These are phyloP conservation scores for Irpex sp. DNA, from an alignment of 1,284 basidiomycete genomes.

Conservation along the genomic window DNA sequence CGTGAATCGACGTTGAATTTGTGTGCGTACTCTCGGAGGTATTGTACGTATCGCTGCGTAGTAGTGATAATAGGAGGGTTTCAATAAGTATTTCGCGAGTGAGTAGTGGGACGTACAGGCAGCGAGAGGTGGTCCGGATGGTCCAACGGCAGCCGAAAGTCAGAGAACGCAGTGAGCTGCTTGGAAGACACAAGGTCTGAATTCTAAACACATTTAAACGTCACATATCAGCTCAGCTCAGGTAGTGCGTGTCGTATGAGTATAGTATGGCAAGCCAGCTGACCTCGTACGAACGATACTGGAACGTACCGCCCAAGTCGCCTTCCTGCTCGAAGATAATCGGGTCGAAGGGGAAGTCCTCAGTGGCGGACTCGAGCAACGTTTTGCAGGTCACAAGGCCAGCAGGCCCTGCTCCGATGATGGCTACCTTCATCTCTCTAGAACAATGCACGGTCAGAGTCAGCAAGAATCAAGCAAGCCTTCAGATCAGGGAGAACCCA, in stretches of 20 bases:
- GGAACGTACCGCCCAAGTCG: constrained; percentile 64
- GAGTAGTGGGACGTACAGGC: constrained; percentile 22
- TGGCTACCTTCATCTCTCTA: constrained; percentile 19
- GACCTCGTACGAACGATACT: constrained; percentile 40
- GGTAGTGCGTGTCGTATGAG: constrained; percentile 7
- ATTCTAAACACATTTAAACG: constrained; percentile 34
- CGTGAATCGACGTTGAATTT: constrained; percentile 42
- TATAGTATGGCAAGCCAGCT: not conserved
- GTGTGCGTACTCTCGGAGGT: constrained; percentile 48
- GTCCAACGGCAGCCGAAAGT: constrained; percentile 52
- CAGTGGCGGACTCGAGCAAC: constrained; percentile 39
- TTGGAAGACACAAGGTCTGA: constrained; percentile 56
- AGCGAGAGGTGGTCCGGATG: constrained; percentile 58
- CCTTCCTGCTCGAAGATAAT: constrained; percentile 57
- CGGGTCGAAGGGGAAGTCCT: constrained; percentile 43
- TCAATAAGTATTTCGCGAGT: no score
- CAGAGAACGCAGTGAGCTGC: constrained; percentile 63
- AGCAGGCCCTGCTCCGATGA: constrained; percentile 55
- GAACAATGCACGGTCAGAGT: no score
- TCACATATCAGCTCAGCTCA: constrained; percentile 15
- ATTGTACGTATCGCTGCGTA: constrained; percentile 50
- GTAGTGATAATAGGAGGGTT: no score
- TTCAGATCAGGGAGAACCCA: no score
- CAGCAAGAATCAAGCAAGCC: no score
- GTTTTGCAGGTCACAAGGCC: constrained; percentile 62